Evolutionary conservation across 805 yeast species (phyloP).

Genomic region (Lachancea quebecensis): DNA sequence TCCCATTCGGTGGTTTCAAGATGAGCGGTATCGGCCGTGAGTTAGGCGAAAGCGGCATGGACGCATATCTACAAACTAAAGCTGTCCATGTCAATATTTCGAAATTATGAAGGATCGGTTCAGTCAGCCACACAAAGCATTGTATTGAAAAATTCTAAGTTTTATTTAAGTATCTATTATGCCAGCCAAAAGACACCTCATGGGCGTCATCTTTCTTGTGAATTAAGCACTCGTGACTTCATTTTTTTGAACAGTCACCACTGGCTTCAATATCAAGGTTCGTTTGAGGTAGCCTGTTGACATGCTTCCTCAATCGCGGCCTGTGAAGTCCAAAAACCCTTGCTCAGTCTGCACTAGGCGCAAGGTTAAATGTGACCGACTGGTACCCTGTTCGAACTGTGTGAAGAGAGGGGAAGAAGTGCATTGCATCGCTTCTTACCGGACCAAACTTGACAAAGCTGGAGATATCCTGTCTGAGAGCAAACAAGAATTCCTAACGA

Average conservation of each 20-base stretch:
- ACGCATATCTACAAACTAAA: slow-evolving; percentile 65
- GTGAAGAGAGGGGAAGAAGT: slow-evolving; percentile 23
- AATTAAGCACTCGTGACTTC: neutral
- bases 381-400: slow-evolving; percentile 30
- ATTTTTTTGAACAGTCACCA: no score
- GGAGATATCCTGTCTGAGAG: neutral
- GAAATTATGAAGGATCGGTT: neutral
- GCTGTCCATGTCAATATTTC: slow-evolving; percentile 50
- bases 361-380: slow-evolving; percentile 31
- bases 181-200: no score
- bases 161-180: no score
- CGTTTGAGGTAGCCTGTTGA: neutral
- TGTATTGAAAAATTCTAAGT: no score
- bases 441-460: neutral
- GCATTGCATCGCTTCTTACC: slow-evolving; percentile 15
- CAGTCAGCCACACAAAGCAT: no score
- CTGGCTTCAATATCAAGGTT: no score
- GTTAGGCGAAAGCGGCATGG: slow-evolving; percentile 67
- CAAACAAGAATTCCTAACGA: slow-evolving; percentile 13
- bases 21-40: slow-evolving; percentile 78
- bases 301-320: slow-evolving; percentile 8
- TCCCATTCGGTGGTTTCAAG: slow-evolving; percentile 81
- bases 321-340: slow-evolving; percentile 15
- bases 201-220: neutral
- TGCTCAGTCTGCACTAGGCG: slow-evolving; percentile 25